Evolutionary conservation across 345 rosid species (phyloP), one percentile per base, ranked within the genome.

Genomic region (Eucalyptus camaldulensis): DNA sequence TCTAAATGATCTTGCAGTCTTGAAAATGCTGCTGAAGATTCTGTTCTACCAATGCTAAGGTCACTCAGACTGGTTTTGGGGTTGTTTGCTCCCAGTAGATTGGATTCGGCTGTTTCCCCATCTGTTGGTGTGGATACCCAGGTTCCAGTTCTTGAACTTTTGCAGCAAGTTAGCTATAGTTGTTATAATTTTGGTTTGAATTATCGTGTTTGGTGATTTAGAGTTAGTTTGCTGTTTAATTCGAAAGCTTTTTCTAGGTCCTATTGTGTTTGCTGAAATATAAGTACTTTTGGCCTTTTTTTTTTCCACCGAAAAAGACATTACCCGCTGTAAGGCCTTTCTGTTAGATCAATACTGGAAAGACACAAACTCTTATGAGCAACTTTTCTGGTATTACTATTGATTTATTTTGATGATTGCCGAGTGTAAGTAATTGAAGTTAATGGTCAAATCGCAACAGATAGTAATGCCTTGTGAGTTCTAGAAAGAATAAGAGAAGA

Each of bases 11-110:
- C 90, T 93, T 94, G 93, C 92, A 97, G 99, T 91, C 99, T 97
- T 90, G 98, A 97, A 92, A 96, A 96, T 97, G 96, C 99, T 87
- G 99, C 97, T 91, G 99, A 96, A 93, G 94, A 93, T 92, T 94
- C 97, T 91, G 94, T 94, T 91, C 91, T 97, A 90, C 96, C 98
- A 86, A 96, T 97, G 97, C 93, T 97, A 90, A 96, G 97, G 93
- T 95, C 99, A 58, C 92, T 95, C 88, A 95, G 98, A 92, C 91
- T 96, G 86, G 93, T 93, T 49, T 89, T 95, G 92, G 95, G 90
- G 87, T 91, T 97, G 72, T 91, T 96, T 91, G 92, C 96, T 72
- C 91, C 96, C 86, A 94, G 94, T 89, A 93, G 90, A 45, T 90
- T 89, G 89, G 91, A 89, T 90, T 89, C 91, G 21, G 91, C 90